Evolutionary conservation across 1,284 basidiomycete genomes (phyloP).

Genomic region (Termitomyces sp.): DNA sequence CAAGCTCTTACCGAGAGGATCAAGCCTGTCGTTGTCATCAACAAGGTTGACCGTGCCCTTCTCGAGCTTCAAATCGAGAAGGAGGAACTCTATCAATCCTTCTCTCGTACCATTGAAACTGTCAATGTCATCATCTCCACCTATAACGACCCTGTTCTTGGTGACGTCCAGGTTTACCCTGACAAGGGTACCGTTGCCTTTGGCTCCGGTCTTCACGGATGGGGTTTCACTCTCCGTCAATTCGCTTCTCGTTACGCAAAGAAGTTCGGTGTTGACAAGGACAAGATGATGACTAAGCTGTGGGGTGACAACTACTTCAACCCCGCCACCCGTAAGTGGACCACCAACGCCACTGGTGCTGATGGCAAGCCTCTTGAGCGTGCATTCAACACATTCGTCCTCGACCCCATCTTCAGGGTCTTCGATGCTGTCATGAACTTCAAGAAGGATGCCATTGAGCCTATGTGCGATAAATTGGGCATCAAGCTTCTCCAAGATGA

Average conservation of each 20-base stretch:
- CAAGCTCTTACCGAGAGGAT: conserved; percentile 98
- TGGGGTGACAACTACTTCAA: conserved; percentile 99
- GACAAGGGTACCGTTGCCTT: conserved; percentile 99
- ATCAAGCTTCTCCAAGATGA: conserved; percentile 89
- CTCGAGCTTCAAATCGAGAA: conserved; percentile 98
- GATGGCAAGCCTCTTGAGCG: conserved; percentile 91
- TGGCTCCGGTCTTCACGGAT: conserved; percentile 99
- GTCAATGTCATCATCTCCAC: conserved; percentile 99
- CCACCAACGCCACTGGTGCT: conserved; percentile 71
- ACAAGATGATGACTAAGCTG: conserved; percentile 96
- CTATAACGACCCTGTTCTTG: conserved; percentile 91
- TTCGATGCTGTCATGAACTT: conserved; percentile 99
- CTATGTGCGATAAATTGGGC: conserved; percentile 96
- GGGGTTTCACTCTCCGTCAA: conserved; percentile 99
- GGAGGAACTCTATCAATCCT: conserved; percentile 97
- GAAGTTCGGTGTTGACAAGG: conserved; percentile 99
- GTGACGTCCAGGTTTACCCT: conserved; percentile 99
- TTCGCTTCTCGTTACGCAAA: conserved; percentile 95
- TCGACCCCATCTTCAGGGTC: conserved; percentile 99
- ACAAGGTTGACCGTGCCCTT: conserved; percentile 99
- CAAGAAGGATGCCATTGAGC: conserved; percentile 88
- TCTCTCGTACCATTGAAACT: conserved; percentile 95
- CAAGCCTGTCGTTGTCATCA: conserved; percentile 99
- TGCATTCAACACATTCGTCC: conserved; percentile 94
- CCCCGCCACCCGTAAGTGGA: conserved; percentile 97